These are phyloP conservation scores for Geranium brycei DNA, from an alignment of 345 rosid species.

Conservation along the genomic window DNA sequence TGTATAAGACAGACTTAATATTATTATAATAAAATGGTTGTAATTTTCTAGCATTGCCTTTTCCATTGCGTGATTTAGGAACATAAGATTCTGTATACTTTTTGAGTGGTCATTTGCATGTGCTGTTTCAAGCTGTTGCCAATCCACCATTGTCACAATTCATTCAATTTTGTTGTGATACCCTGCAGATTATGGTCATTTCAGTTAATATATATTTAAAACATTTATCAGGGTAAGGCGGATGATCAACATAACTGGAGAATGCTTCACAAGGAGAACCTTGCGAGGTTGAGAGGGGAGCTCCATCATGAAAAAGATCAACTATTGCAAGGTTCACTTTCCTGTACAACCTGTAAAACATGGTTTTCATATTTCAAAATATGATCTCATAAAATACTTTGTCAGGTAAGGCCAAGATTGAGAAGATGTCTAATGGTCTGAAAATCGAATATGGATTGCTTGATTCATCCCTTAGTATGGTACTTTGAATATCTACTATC, in stretches of 20 bases:
- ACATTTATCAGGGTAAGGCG: constrained; percentile 46
- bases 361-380: neutral
- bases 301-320: constrained; percentile 43
- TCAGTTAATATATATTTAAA: neutral
- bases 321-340: constrained; percentile 42
- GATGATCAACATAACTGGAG: constrained; percentile 75
- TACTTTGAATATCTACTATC: constrained; percentile 13
- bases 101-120: too few relatives aligned
- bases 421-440: constrained; percentile 38
- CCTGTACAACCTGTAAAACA: neutral
- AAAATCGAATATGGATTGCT: constrained; percentile 48
- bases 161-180: neutral
- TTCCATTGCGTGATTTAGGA: too few relatives aligned
- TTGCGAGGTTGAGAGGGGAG: constrained; percentile 45
- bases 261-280: constrained; percentile 53
- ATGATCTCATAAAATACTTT: constrained; percentile 2
- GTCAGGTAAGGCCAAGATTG: constrained; percentile 60
- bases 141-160: too few relatives aligned
- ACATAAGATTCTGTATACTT: too few relatives aligned
- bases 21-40: too few relatives aligned
- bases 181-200: neutral
- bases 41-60: too few relatives aligned
- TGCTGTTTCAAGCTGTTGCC: too few relatives aligned
- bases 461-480: constrained; percentile 53
- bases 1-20: too few relatives aligned